Percentiles rank a stretch among this genome's conserved stretches.
phyloP scores from a whole-genome alignment of 169 alveolate species.

The Amoebophrya sp. region DNA sequence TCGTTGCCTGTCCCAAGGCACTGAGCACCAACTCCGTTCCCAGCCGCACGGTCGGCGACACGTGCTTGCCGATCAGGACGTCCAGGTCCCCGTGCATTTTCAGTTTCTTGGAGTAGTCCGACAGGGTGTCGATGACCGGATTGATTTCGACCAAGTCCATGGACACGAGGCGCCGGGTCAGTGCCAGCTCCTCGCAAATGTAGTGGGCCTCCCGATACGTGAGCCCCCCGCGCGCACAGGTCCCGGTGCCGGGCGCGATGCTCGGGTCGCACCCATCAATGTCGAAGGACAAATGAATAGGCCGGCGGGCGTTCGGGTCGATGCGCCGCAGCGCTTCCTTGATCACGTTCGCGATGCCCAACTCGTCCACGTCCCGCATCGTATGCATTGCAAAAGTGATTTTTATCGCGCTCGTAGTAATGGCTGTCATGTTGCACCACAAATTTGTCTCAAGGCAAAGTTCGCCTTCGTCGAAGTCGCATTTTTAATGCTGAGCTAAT shows the following conservation, averaged over 20 bases:
- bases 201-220: conserved; percentile 33
- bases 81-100: background rate
- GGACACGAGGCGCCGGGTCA: conserved; percentile 28
- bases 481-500: too few species aligned
- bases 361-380: conserved; percentile 31
- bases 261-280: conserved; percentile 32
- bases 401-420: too few species aligned
- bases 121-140: conserved; percentile 13
- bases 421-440: too few species aligned
- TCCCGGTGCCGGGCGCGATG: conserved; percentile 36
- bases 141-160: conserved; percentile 39
- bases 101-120: background rate
- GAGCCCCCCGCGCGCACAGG: conserved; percentile 32
- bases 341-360: conserved; percentile 26
- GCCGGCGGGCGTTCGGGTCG: conserved; percentile 27
- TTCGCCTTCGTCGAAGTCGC: too few species aligned
- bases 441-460: too few species aligned
- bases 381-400: too few species aligned
- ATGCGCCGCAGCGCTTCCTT: conserved; percentile 32
- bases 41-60: background rate
- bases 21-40: background rate
- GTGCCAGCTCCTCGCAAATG: conserved; percentile 33
- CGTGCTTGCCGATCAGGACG: background rate
- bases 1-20: background rate
- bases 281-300: conserved; percentile 26